Conservation (phyloP, 768 basidiomycete species). For the Hericium alpestre region DNA sequence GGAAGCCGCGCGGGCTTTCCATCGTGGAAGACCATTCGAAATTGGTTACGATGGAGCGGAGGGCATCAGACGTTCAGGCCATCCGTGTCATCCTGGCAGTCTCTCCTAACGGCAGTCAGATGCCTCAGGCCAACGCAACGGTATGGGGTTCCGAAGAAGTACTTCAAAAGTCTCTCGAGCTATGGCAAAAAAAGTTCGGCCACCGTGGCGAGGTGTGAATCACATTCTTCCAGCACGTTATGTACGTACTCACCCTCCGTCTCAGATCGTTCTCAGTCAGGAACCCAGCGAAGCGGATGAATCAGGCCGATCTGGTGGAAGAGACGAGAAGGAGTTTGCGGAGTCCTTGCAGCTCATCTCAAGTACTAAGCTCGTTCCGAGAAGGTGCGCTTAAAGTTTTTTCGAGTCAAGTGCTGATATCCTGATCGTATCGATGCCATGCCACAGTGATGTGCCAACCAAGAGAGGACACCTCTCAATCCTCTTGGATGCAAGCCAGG, state of each 20-base stretch:
- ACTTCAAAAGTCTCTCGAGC: constrained; percentile 51
- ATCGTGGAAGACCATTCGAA: constrained; percentile 80
- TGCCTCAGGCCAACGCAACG: constrained; percentile 39
- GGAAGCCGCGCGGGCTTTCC: constrained; percentile 83
- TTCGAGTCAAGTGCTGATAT: background rate
- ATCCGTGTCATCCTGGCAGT: constrained; percentile 66
- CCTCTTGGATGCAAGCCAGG: constrained; percentile 68
- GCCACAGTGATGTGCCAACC: constrained; percentile 60
- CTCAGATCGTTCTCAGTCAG: constrained; percentile 70
- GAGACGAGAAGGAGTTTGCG: constrained; percentile 25
- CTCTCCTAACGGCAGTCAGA: constrained; percentile 33
- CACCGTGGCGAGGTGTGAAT: constrained; percentile 58
- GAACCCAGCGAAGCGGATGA: constrained; percentile 53
- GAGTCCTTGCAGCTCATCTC: constrained; percentile 61
- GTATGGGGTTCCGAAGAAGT: constrained; percentile 61
- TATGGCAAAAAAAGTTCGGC: constrained; percentile 83
- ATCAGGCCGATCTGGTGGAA: constrained; percentile 22
- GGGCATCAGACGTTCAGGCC: constrained; percentile 84
- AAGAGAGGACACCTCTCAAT: constrained; percentile 80
- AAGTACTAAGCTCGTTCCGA: constrained; percentile 60
- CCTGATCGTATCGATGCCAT: constrained; percentile 1
- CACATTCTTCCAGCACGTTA: background rate
- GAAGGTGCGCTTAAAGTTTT: constrained; percentile 39
- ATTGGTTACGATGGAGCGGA: constrained; percentile 58
- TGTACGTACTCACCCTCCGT: background rate